These are phyloP conservation scores for Tieghemostelium lacteum DNA, from an alignment of 78 protist species.

Conservation along the genomic window DNA sequence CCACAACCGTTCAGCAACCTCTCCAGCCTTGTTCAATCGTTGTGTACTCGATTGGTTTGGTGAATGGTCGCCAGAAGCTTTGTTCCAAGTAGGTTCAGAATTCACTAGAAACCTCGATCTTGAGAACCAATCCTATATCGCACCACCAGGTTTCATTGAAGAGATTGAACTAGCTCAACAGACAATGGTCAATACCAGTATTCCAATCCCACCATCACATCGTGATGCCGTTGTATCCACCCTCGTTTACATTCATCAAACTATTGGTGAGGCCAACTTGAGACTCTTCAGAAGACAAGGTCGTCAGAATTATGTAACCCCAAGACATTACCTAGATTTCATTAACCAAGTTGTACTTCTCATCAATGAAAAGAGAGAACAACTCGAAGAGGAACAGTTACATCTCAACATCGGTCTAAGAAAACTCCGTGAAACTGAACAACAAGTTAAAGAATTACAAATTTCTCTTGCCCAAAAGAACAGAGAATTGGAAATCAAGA, in stretches of 20 bases:
- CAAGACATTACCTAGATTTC: conserved; percentile 98
- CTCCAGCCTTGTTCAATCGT: conserved; percentile 98
- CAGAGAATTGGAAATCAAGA: conserved; percentile 84
- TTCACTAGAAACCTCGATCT: conserved; percentile 90
- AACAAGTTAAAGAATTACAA: conserved; percentile 88
- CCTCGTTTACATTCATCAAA: conserved; percentile 87
- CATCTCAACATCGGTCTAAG: conserved; percentile 95
- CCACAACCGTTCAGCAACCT: conserved; percentile 90
- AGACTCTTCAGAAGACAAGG: conserved; percentile 82
- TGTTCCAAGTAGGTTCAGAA: conserved; percentile 92
- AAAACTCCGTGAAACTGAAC: conserved; percentile 89
- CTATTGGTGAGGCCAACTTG: conserved; percentile 76
- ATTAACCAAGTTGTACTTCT: conserved; percentile 89
- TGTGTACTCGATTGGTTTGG: conserved; percentile 99
- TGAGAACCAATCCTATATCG: conserved; percentile 70
- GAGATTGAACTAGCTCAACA: too few species aligned
- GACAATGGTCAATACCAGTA: background rate
- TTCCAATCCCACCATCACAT: conserved; percentile 48
- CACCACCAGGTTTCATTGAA: conserved; percentile 35
- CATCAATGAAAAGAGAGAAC: conserved; percentile 88
- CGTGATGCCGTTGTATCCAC: conserved; percentile 87
- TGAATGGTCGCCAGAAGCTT: conserved; percentile 95
- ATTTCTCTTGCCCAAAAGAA: conserved; percentile 68
- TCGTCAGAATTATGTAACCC: conserved; percentile 92
- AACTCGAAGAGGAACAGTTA: conserved; percentile 94